A percentile compares a stretch with the other conserved stretches of the same genome.
These are phyloP conservation scores for Coemansia sp. DNA, from an alignment of 192 early-diverging fungal species.

Conservation along the genomic window DNA sequence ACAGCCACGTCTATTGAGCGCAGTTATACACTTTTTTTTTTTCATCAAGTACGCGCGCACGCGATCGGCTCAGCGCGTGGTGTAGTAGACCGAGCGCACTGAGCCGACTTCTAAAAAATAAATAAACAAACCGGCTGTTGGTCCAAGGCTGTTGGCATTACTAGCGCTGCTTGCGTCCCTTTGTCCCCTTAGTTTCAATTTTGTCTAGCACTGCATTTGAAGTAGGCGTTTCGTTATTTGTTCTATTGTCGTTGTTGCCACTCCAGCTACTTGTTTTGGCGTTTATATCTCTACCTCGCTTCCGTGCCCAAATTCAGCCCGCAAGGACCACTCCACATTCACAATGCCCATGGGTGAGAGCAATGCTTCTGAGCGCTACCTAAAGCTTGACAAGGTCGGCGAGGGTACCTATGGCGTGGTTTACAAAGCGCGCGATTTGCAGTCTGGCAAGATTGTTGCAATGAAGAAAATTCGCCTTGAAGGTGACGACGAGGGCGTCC, in stretches of 20 bases:
- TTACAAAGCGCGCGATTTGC: slow-evolving; percentile 69
- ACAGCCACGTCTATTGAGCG: slow-evolving; percentile 33
- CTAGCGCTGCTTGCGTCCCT: background rate
- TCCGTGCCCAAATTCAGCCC: background rate
- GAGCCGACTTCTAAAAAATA: background rate
- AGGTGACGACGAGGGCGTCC: slow-evolving; percentile 73
- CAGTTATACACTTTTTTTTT: background rate
- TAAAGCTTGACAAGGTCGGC: slow-evolving; percentile 80
- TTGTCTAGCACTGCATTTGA: background rate
- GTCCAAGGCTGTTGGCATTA: background rate
- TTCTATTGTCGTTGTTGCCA: background rate
- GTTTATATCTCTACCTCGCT: background rate
- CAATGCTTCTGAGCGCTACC: slow-evolving; percentile 58
- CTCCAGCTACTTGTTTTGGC: background rate
- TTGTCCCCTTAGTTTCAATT: background rate
- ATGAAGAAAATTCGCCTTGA: slow-evolving; percentile 78
- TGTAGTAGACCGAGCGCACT: background rate
- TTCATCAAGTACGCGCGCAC: background rate
- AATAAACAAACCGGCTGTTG: background rate
- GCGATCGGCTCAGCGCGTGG: background rate
- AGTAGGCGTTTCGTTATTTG: background rate
- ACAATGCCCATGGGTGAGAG: slow-evolving; percentile 37
- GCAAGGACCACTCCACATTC: background rate
- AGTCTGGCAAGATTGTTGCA: slow-evolving; percentile 66
- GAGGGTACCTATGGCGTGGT: slow-evolving; percentile 88